Base-by-base conservation (phyloP, 1,284 basidiomycete genomes). In the Quambalaria eucalypti region DNA sequence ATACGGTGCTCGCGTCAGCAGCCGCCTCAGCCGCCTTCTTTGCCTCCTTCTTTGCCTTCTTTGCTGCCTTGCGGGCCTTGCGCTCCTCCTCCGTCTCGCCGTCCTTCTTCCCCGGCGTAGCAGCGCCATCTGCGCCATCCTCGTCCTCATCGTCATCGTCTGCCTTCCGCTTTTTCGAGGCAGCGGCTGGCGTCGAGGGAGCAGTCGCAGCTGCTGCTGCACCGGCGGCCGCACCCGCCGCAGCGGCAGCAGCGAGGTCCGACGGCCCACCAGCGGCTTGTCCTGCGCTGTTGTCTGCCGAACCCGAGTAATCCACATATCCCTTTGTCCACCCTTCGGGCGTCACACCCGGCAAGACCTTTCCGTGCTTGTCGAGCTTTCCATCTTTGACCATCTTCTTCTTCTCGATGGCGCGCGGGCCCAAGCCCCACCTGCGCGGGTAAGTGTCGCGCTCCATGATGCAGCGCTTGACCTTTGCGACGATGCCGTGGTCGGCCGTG, bases 401-500 rank as follows among this genome's bases (percentile, higher is more conserved):
- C 83, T 98, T 98, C 78, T 96, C 88, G 62, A 90, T 80, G 4
- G 95, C 95, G 77, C 91, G 85, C 36, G 93, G 95, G 21, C 95
- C 95, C 54, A 99, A 83, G 61, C 95, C 95, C 95, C 95, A 98
- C 67, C 92, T 85, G 59, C 95, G 84, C 38, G 95, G 95, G 78
- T 98, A 98, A 19, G 90, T 90, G 78, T 99, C 93, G 50, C 93
- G 86, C 79, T 97, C 77, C 95, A 99, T 99, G 76, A 99, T 98
- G 78, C 93, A 97, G 55, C 95, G 82, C 81, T 99, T 99, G 72
- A 99, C 90, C 80, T 97, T 97, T 46, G 95, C 95, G 38, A 98
- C 95, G 55, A 99, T 90, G 56, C 95, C 95, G 76, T 99, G 95
- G 77, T 98, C 93, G 77, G 92, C 97, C 9, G 92, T 95, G 19